Conservation (phyloP, 768 basidiomycete genomes). For the Termitomyces sp. region DNA sequence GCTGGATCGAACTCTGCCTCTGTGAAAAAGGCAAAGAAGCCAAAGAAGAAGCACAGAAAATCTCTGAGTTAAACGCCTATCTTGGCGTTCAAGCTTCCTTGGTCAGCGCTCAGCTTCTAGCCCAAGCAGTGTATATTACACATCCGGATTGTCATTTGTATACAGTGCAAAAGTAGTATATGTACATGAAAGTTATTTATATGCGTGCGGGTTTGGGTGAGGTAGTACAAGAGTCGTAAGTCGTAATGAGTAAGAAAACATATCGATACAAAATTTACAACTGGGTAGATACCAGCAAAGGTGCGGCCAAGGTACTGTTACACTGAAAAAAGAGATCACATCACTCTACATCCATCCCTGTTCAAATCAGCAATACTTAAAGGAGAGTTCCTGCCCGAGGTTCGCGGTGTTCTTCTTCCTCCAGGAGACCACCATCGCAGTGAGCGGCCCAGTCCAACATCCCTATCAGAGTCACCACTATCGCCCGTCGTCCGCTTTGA, state of each 20-base stretch:
- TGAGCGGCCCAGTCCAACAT: conserved; percentile 17
- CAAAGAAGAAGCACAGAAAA: conserved; percentile 30
- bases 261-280: conserved; percentile 1
- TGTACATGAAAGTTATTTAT: conserved; percentile 1
- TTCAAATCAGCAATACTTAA: conserved; percentile 39
- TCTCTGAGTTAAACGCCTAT: not conserved
- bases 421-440: conserved; percentile 56
- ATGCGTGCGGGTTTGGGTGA: not conserved
- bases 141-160: not conserved
- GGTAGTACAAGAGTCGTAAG: not conserved
- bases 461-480: conserved; percentile 24
- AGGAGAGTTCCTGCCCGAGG: conserved; percentile 47
- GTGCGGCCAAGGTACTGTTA: conserved; percentile 4
- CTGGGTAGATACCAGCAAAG: conserved; percentile 12
- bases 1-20: conserved; percentile 4
- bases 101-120: not conserved
- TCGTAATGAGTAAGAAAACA: not conserved
- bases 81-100: not conserved
- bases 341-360: conserved; percentile 63
- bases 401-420: conserved; percentile 27
- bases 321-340: conserved; percentile 36
- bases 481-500: conserved; percentile 40
- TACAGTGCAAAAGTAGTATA: not conserved
- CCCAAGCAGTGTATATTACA: not conserved
- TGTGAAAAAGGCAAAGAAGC: conserved; percentile 24